Base-by-base conservation (phyloP, 164 flowering plant species). In the Cinnamomum micranthum region DNA sequence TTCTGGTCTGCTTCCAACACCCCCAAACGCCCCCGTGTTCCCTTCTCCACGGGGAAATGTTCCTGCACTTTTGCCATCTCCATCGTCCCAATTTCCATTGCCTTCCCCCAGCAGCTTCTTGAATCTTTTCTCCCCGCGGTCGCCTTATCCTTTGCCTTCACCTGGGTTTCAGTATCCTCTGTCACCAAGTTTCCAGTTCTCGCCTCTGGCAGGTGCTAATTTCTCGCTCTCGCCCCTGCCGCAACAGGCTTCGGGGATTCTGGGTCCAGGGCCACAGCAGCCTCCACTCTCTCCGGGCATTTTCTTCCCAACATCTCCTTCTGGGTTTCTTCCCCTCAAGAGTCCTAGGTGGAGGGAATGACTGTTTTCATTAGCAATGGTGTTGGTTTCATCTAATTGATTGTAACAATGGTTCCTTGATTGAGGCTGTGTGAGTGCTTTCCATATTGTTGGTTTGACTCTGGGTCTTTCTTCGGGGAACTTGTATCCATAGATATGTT, bases 251-350 rank as follows among this genome's bases (percentile, higher is more conserved):
- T 35, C 91, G 1, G 99, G 99, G 81, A 88, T 92, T 75, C 84
- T 95, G 74, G 98, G 98, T 70, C 92, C 97, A 12, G 97, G 94
- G n/a, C 98, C 97, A 70, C 94, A 89, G 27, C 96, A 91, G 10
- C 90, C 78, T 9, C 75, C 83, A 47, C 60, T 55, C 5, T 93
- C 99, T 41, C 98, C 98, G 0, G 92, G 95, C 13, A 50, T 83
- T 66, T 71, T 85, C 2, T 93, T 91, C 74, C 97, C 99, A 2
- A 69, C 86, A 6, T 91, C 97, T 2, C 96, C 99, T 50, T 84
- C 94, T 0, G 94, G 91, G 0, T 87, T 89, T 75, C 89, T 90
- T 77, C 89, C 95, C 17, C 41, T 89, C 3, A 50, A 82, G 62
- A 93, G 97, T 80, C 98, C 99, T 62, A 84, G 92, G 76, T 95